Conservation (phyloP, 495 filamentous ascomycete genomes). For the Margaritispora aquatica region DNA sequence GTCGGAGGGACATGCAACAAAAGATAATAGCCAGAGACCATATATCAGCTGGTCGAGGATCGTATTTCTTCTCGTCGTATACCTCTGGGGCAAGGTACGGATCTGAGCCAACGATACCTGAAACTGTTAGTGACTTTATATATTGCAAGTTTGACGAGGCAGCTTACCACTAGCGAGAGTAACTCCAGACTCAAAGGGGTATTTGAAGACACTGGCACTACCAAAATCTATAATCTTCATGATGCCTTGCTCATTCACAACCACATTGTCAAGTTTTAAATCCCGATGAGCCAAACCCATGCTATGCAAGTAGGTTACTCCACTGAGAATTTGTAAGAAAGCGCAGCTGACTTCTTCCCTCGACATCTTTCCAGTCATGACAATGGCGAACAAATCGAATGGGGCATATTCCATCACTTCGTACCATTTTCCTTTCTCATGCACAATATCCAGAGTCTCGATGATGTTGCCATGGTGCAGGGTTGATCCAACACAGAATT, state of each 20-base stretch:
- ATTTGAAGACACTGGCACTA: slow-evolving; percentile 92
- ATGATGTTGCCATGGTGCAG: slow-evolving; percentile 98
- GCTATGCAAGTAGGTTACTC: slow-evolving; percentile 94
- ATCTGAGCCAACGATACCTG: slow-evolving; percentile 96
- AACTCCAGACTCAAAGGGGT: slow-evolving; percentile 92
- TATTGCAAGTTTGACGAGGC: slow-evolving; percentile 9
- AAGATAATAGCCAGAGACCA: slow-evolving; percentile 99
- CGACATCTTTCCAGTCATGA: slow-evolving; percentile 98
- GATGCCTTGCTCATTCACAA: slow-evolving; percentile 94
- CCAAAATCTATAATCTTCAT: slow-evolving; percentile 99
- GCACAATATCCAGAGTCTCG: slow-evolving; percentile 93
- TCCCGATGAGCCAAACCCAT: slow-evolving; percentile 96
- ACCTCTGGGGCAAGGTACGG: slow-evolving; percentile 97
- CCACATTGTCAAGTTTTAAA: slow-evolving; percentile 96
- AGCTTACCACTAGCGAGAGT: slow-evolving; percentile 78
- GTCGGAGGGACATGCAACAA: slow-evolving; percentile 94
- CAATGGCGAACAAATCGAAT: slow-evolving; percentile 93
- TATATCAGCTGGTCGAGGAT: slow-evolving; percentile 89
- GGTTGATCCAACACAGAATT: slow-evolving; percentile 97
- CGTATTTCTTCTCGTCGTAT: slow-evolving; percentile 90
- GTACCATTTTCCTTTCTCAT: slow-evolving; percentile 94
- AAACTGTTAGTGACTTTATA: slow-evolving; percentile 14
- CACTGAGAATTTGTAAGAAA: slow-evolving; percentile 91
- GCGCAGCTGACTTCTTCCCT: slow-evolving; percentile 85
- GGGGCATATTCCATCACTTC: slow-evolving; percentile 99